A percentile compares a stretch with the other conserved stretches of the same genome.
phyloP scores from a whole-genome alignment of 345 rosid genomes.

The Gossypioides kirkii region DNA sequence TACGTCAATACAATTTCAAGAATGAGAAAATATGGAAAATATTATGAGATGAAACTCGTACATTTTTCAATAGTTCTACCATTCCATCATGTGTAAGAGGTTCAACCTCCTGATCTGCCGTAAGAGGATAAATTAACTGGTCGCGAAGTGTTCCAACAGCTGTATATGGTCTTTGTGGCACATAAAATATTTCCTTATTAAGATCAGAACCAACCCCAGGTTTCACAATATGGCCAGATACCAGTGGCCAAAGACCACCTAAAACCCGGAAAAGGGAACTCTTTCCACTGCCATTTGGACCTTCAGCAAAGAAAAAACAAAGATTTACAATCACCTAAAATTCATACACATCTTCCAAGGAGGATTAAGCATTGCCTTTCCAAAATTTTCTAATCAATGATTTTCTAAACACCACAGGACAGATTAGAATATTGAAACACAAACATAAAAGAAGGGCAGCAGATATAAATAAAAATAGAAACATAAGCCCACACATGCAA shows the following conservation, averaged over 20 bases:
- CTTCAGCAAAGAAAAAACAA: constrained; percentile 35
- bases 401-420: background rate
- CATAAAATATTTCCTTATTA: constrained; percentile 94
- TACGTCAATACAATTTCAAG: background rate
- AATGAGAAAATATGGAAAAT: background rate
- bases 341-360: background rate
- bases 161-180: constrained; percentile 97
- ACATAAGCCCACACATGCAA: background rate
- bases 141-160: constrained; percentile 96
- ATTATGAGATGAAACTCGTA: constrained; percentile 28
- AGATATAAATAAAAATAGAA: background rate
- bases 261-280: constrained; percentile 98
- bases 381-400: background rate
- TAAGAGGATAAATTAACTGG: constrained; percentile 96
- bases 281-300: constrained; percentile 99
- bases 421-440: background rate
- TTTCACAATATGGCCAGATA: constrained; percentile 87
- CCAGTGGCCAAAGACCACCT: constrained; percentile 98
- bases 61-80: constrained; percentile 90
- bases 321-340: background rate
- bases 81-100: constrained; percentile 68
- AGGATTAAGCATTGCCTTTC: background rate
- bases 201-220: constrained; percentile 99
- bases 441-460: background rate
- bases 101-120: constrained; percentile 59